phyloP scores from a whole-genome alignment of 140 eudicot genomes.

The Flaveria floridana region DNA sequence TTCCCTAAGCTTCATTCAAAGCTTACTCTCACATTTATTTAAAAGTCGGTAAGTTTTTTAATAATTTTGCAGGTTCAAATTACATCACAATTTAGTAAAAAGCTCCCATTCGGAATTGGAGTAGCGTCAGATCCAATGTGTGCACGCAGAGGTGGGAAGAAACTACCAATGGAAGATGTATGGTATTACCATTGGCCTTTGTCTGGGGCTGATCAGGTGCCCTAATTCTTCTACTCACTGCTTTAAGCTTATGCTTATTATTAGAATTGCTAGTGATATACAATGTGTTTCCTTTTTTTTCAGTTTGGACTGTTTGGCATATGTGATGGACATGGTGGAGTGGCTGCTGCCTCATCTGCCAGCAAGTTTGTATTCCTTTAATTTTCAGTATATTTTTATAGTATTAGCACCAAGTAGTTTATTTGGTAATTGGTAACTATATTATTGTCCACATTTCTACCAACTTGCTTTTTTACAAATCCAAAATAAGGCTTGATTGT shows the following conservation, averaged over 20 bases:
- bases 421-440: neutral
- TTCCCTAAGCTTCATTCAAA: neutral
- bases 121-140: conserved; percentile 91
- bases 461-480: neutral
- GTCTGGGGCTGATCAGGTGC: conserved; percentile 78
- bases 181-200: conserved; percentile 84
- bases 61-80: conserved; percentile 65
- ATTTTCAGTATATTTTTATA: neutral
- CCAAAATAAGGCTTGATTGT: neutral
- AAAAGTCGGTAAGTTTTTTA: neutral
- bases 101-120: conserved; percentile 79
- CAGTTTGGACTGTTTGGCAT: conserved; percentile 95
- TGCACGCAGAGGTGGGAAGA: conserved; percentile 87
- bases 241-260: conserved; percentile 20
- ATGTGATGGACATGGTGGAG: conserved; percentile 98
- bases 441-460: neutral
- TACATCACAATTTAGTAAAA: conserved; percentile 42
- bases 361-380: conserved; percentile 77
- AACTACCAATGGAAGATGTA: conserved; percentile 95
- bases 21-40: neutral
- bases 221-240: conserved; percentile 14
- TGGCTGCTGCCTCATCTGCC: conserved; percentile 82
- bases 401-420: neutral
- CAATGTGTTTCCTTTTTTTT: neutral
- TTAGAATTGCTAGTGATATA: conserved; percentile 15